Base-by-base conservation (phyloP, 2,329 filamentous ascomycete genomes). In the Endocalyx cinctus region DNA sequence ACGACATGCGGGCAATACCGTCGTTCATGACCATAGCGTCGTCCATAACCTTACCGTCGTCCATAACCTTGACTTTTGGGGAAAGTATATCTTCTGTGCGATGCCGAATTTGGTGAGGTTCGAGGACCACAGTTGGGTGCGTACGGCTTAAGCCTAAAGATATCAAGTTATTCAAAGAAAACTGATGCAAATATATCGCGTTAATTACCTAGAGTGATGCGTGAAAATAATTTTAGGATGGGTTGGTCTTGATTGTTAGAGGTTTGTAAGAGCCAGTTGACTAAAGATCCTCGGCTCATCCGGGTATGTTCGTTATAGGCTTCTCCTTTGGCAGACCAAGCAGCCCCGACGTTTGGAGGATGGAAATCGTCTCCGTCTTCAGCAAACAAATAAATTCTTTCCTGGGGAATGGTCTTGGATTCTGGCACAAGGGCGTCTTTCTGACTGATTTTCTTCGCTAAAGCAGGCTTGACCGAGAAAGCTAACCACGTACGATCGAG, bases 11-110 rank as follows among this genome's bases (percentile, higher is more conserved):
- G 0, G 69, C 76, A 27, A 85, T 82, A 0, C 85, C 79, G 34
- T 83, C 78, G 28, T 80, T 82, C 77, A 83, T 82, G 1, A 73
- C 66, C n/a, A n/a, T n/a, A n/a, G n/a, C n/a, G n/a, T n/a, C n/a
- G n/a, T n/a, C n/a, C n/a, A n/a, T n/a, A n/a, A n/a, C n/a, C n/a
- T n/a, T 82, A 0, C 85, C 79, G 34, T 83, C 78, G 28, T 80
- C 82, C 77, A 83, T 82, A 1, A 73, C 66, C 6, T 66, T 58
- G 0, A 48, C 43, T 2, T 39, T 53, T 0, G 59, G 58, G 0
- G 69, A 71, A 0, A 52, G 26, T 3, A 74, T 45, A 41, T 74
- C 66, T 1, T 44, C 4, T 5, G 40, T 4, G 6, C 43, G 45
- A 20, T 65, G 55, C 14, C 43, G 46, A 23, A 82, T 74, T 35